Conservation (phyloP, 805 yeast species). For the Danielozyma ontarioensis region DNA sequence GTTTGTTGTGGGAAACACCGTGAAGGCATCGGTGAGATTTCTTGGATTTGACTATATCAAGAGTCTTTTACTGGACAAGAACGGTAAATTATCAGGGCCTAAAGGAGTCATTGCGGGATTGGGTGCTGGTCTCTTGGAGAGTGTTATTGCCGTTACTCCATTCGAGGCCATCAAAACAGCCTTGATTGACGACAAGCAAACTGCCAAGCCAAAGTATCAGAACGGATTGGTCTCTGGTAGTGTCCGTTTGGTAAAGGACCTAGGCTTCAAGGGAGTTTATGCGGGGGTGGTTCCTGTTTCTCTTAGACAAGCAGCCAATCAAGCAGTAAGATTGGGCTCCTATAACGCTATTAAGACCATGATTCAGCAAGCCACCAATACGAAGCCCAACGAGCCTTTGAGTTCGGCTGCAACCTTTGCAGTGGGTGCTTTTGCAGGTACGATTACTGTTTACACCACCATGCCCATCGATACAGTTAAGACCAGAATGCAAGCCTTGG, state of each 20-base stretch:
- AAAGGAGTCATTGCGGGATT: constrained; percentile 95
- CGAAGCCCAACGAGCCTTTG: constrained; percentile 69
- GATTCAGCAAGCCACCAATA: constrained; percentile 63
- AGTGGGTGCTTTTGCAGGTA: constrained; percentile 88
- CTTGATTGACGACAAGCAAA: constrained; percentile 85
- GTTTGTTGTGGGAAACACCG: constrained; percentile 91
- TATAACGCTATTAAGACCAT: constrained; percentile 81
- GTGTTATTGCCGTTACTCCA: constrained; percentile 92
- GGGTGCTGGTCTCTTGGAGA: constrained; percentile 92
- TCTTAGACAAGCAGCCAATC: constrained; percentile 91
- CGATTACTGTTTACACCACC: constrained; percentile 84
- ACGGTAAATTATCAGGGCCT: constrained; percentile 84
- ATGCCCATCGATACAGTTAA: constrained; percentile 96
- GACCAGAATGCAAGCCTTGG: constrained; percentile 94
- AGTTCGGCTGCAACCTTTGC: constrained; percentile 76
- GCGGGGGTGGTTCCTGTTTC: constrained; percentile 92
- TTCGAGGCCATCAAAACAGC: constrained; percentile 96
- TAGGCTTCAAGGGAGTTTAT: constrained; percentile 80
- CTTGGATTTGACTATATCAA: constrained; percentile 89
- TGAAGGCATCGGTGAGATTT: constrained; percentile 92
- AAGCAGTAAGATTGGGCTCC: constrained; percentile 90
- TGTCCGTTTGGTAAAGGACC: constrained; percentile 59
- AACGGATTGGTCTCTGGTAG: constrained; percentile 59
- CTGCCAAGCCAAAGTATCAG: constrained; percentile 72
- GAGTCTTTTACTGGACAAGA: constrained; percentile 66